Percentiles rank a stretch among this genome's conserved stretches.
Evolutionary conservation across 1,139 yeast genomes (phyloP).

Genomic region (Pichia norvegensis): DNA sequence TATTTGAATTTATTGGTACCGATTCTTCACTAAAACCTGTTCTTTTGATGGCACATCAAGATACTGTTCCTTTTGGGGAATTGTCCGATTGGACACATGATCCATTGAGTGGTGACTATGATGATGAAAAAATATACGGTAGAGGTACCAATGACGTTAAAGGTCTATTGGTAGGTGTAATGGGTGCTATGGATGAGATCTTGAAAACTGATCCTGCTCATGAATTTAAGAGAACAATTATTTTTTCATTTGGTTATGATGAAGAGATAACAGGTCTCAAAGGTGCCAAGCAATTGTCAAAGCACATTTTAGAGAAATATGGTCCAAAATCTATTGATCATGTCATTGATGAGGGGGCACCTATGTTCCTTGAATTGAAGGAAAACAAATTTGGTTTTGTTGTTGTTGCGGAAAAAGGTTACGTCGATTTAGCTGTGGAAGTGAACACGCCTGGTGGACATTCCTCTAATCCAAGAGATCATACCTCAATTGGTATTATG

Average conservation of each 20-base stretch:
- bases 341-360: constrained; percentile 55
- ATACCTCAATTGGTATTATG: constrained; percentile 63
- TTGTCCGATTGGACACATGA: constrained; percentile 59
- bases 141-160: constrained; percentile 63
- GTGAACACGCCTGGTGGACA: constrained; percentile 63
- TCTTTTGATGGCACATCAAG: constrained; percentile 71
- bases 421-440: constrained; percentile 40
- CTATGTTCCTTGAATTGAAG: constrained; percentile 12
- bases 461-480: constrained; percentile 61
- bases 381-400: constrained; percentile 41
- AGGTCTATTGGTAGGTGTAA: constrained; percentile 45
- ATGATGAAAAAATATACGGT: constrained; percentile 47
- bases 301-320: constrained; percentile 38
- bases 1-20: constrained; percentile 37
- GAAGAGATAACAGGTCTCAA: constrained; percentile 56
- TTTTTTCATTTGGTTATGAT: constrained; percentile 63
- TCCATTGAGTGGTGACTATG: constrained; percentile 53
- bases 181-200: constrained; percentile 51
- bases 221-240: constrained; percentile 45
- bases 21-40: constrained; percentile 51
- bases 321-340: constrained; percentile 49
- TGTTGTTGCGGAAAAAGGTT: constrained; percentile 62
- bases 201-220: constrained; percentile 34
- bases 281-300: constrained; percentile 44
- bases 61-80: constrained; percentile 61